Evolutionary conservation across 225 moss, liverwort and hornwort species (phyloP).

Genomic region (Ulota crispa): DNA sequence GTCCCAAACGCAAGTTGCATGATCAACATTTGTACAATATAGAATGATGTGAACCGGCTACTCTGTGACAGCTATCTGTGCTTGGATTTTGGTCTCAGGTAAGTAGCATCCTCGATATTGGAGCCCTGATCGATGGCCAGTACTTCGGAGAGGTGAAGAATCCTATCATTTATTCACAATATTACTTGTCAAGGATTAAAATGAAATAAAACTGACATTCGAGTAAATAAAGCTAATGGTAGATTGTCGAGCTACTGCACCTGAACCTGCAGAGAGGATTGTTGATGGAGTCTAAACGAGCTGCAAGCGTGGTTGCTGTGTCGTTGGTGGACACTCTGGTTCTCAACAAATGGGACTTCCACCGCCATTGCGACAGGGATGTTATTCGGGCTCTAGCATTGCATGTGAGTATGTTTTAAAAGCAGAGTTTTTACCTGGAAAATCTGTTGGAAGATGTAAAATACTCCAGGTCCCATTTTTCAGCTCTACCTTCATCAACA

Average conservation of each 20-base stretch:
- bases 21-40: not conserved
- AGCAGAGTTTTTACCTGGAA: not conserved
- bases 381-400: constrained; percentile 60
- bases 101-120: constrained; percentile 76
- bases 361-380: constrained; percentile 77
- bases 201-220: not conserved
- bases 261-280: constrained; percentile 62
- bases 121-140: constrained; percentile 65
- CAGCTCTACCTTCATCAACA: not conserved
- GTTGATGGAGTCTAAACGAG: constrained; percentile 61
- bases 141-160: constrained; percentile 81
- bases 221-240: not conserved
- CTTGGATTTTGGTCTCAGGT: constrained; percentile 35
- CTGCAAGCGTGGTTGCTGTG: constrained; percentile 78
- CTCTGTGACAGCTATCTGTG: not conserved
- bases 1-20: not conserved
- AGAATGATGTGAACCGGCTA: not conserved
- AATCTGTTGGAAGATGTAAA: not conserved
- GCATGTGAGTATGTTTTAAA: constrained; percentile 48
- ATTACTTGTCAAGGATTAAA: not conserved
- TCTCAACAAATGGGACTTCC: constrained; percentile 90
- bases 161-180: not conserved
- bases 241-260: not conserved
- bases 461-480: not conserved
- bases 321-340: constrained; percentile 76